phyloP scores from a whole-genome alignment of 176 grass and related monocot species.

The Raddia distichophylla region DNA sequence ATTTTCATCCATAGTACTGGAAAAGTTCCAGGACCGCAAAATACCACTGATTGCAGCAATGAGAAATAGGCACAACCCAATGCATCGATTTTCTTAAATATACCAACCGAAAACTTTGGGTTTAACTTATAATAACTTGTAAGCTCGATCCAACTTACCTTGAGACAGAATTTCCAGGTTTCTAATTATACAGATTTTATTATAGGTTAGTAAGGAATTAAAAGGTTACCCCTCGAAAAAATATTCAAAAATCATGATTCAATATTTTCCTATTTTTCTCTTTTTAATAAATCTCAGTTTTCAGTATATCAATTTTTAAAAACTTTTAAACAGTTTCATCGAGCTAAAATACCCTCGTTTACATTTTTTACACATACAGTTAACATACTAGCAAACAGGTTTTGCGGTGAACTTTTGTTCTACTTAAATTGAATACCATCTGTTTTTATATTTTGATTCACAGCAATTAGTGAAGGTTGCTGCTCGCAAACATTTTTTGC shows the following conservation, averaged over 20 bases:
- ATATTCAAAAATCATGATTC: neutral
- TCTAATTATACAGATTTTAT: neutral
- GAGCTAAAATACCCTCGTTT: neutral
- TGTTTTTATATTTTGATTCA: slow-evolving; percentile 2
- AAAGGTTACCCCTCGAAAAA: neutral
- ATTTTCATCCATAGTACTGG: neutral
- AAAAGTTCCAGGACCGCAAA: neutral
- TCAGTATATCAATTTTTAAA: neutral
- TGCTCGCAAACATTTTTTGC: neutral
- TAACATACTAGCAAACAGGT: neutral
- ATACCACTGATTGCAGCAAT: neutral
- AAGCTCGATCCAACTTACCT: neutral
- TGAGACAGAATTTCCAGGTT: neutral
- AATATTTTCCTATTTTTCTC: neutral
- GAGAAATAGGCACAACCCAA: neutral
- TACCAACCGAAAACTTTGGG: neutral
- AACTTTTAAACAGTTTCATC: neutral
- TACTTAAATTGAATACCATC: neutral
- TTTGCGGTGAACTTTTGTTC: neutral
- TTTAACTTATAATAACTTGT: neutral
- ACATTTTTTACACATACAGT: neutral
- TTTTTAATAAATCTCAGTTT: neutral
- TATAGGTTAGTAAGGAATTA: slow-evolving; percentile 2
- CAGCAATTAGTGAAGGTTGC: slow-evolving; percentile 17
- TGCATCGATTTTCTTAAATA: neutral